Evolutionary conservation across 176 grass and related monocot genomes (phyloP), one percentile per base, ranked within the genome.

Genomic region (Areca catechu): DNA sequence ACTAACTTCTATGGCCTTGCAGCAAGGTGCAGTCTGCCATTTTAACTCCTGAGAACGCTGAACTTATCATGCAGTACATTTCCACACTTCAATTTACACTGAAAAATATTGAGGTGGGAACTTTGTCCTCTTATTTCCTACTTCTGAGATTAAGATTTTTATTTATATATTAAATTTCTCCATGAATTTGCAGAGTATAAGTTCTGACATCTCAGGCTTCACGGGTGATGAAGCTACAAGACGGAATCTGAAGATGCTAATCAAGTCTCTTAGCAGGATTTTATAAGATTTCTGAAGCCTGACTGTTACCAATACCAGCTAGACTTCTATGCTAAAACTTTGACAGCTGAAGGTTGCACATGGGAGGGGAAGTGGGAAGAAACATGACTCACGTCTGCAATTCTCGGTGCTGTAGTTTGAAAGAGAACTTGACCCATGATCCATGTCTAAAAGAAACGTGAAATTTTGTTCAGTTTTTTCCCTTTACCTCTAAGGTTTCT

Each of bases 231-330:
- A 98, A 63, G 74, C 60, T 2, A 89, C 93, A 22, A 82, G 78
- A 30, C 76, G 20, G 70, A 92, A 92, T 67, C 72, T 92, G 50
- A 98, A 98, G 34, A 66, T 89, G 76, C 76, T 98, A 50, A 92
- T 98, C 59, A 92, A 89, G 70, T 98, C 93, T 50, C 88, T 98
- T 5, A 89, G 93, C 79, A 85, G 88, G 74, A 75, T 98, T 20
- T 76, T 98, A 76, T 98, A 85, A 64, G 29, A 48, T 28, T 18
- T 12, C 56, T 67, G 27, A 60, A 79, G 57, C 57, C 9, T 34
- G 49, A 19, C 51, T 14, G 34, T 43, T 14, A 43, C 34, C 34
- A 43, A 43, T 43, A 43, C 34, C 34, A 43, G 34, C 7, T 43
- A 43, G 34, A 12, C 34, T 43, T 0, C 34, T 43, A 12, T 12